Base-by-base conservation (phyloP, 495 filamentous ascomycete species). In the Podospora appendiculata region DNA sequence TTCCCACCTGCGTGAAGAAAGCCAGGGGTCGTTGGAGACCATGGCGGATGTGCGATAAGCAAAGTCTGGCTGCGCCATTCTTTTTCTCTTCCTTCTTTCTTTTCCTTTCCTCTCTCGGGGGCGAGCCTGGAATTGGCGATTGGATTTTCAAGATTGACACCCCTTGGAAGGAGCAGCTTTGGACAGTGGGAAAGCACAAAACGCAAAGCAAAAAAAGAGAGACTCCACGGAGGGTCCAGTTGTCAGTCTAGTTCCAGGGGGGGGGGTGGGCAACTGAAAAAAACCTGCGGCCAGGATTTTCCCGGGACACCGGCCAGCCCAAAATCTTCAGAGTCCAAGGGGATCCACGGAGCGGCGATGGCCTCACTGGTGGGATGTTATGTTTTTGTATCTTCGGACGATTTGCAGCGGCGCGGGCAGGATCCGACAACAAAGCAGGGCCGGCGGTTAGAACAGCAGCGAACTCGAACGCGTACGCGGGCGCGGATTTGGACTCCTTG, bases 1-100 rank as follows among this genome's bases (percentile, higher is more conserved):
- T 68, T 65, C 73, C 68, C 72, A 76, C 73, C 73, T 76, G 64
- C 69, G 69, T 54, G 72, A 61, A 52, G 71, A 52, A 32, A 60
- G 59, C 73, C 73, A 76, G 54, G 70, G 63, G 54, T 73, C 72
- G 59, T 66, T 69, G 46, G 72, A 60, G 60, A 64, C 65, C 45
- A 58, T 58, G 59, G 70, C 62, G 16, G 64, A 45, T 47, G 60
- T 53, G 57, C 66, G 68, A 57, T 73, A 73, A 45, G 60, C 61
- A 66, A 70, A 67, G 48, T 73, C 69, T 53, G 62, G 65, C 48
- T 71, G 69, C 41, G 70, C 66, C 71, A 74, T 74, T 13, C 39
- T 52, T 35, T 51, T 48, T 62, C 43, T 50, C 50, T 45, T 34
- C 47, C 41, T 54, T 39, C 50, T 48, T 64, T 40, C 47, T 52